These are phyloP conservation scores for Curvularia hawaiiensis DNA, from an alignment of 2,329 filamentous ascomycete genomes.

Conservation along the genomic window DNA sequence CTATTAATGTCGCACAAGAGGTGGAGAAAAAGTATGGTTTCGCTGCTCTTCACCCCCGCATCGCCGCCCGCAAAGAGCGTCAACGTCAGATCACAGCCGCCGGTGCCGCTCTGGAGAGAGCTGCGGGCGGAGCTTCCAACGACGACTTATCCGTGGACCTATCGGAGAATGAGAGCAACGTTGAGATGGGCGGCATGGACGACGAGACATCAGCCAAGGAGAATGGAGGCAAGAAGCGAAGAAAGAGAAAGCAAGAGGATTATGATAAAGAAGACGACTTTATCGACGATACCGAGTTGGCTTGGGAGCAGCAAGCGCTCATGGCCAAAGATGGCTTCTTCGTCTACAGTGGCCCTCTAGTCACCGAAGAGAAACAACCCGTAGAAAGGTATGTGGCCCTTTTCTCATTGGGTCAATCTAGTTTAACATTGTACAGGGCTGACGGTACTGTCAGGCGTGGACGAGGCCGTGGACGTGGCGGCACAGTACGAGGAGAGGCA, in stretches of 20 bases:
- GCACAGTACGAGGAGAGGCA: slow-evolving; percentile 50
- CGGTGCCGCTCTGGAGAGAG: slow-evolving; percentile 81
- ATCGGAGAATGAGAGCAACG: slow-evolving; percentile 76
- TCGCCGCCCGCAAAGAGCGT: slow-evolving; percentile 86
- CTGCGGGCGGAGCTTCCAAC: slow-evolving; percentile 68
- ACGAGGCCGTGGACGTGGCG: slow-evolving; percentile 61
- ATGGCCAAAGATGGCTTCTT: slow-evolving; percentile 97
- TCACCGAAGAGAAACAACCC: slow-evolving; percentile 80
- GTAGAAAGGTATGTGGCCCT: slow-evolving; percentile 61
- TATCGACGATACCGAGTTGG: slow-evolving; percentile 87
- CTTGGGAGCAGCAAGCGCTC: slow-evolving; percentile 95
- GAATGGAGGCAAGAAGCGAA: slow-evolving; percentile 71
- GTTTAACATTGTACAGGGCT: slow-evolving; percentile 58
- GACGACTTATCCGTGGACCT: slow-evolving; percentile 85
- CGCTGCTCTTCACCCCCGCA: slow-evolving; percentile 87
- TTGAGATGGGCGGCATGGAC: slow-evolving; percentile 78
- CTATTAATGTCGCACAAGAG: slow-evolving; percentile 92
- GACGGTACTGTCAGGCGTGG: slow-evolving; percentile 75
- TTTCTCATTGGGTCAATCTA: background rate
- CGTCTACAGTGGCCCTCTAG: slow-evolving; percentile 90
- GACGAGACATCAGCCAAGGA: slow-evolving; percentile 48
- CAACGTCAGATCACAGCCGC: slow-evolving; percentile 87
- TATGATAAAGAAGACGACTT: slow-evolving; percentile 72
- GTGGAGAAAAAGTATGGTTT: slow-evolving; percentile 95
- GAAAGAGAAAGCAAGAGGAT: slow-evolving; percentile 74